Conservation (phyloP, 441 rosid species). For the Macaranga tanarius region DNA sequence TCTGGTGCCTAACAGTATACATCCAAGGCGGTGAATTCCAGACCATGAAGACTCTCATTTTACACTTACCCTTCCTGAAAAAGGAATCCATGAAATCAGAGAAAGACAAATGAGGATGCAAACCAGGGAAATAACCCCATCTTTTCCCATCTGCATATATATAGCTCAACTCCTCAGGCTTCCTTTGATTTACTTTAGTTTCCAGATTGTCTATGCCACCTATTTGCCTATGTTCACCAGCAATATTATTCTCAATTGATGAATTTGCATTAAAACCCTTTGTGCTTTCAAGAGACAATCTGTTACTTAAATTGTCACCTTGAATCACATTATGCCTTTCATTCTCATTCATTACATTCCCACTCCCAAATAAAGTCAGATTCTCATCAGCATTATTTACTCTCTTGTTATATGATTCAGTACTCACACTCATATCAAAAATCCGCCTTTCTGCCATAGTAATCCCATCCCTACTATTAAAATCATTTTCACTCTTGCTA, state of each 20-base stretch:
- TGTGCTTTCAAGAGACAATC: slow-evolving; percentile 8
- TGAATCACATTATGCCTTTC: not conserved
- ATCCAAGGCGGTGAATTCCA: slow-evolving; percentile 98
- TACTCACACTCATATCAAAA: slow-evolving; percentile 36
- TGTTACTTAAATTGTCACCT: slow-evolving; percentile 7
- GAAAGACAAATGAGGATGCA: slow-evolving; percentile 66
- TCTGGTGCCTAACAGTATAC: slow-evolving; percentile 86
- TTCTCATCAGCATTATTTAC: slow-evolving; percentile 24
- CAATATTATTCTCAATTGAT: slow-evolving; percentile 4
- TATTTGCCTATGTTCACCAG: slow-evolving; percentile 23
- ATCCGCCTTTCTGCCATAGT: slow-evolving; percentile 63
- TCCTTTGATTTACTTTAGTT: slow-evolving; percentile 23
- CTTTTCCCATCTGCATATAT: slow-evolving; percentile 84
- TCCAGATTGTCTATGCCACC: slow-evolving; percentile 17
- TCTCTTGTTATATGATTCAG: slow-evolving; percentile 17
- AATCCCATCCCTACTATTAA: slow-evolving; percentile 24
- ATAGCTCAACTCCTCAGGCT: slow-evolving; percentile 49
- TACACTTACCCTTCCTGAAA: slow-evolving; percentile 56
- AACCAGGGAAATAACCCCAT: slow-evolving; percentile 91
- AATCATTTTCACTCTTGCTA: slow-evolving; percentile 20
- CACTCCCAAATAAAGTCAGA: not conserved
- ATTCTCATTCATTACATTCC: not conserved
- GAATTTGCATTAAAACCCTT: slow-evolving; percentile 2
- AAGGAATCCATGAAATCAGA: slow-evolving; percentile 66
- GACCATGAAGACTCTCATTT: slow-evolving; percentile 74